Conservation (phyloP, 2,329 filamentous ascomycete genomes). For the Penicillium expansum region DNA sequence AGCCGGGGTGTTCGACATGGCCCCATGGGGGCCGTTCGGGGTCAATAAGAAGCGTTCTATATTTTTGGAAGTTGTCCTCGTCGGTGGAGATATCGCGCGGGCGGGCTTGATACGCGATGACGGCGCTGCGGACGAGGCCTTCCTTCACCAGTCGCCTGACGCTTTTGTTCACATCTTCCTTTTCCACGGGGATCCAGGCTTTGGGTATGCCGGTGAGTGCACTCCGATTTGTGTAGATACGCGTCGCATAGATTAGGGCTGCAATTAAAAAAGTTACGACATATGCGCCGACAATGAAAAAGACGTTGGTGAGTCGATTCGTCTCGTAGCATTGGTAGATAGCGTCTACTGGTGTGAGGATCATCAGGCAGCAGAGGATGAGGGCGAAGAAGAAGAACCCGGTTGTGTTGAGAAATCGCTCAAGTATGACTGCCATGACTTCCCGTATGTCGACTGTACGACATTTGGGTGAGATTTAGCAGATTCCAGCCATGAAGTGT, state of each 20-base stretch:
- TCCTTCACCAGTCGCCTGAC: constrained; percentile 74
- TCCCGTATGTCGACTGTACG: constrained; percentile 13
- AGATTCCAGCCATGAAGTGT: background rate
- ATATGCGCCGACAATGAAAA: constrained; percentile 75
- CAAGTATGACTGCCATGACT: constrained; percentile 50
- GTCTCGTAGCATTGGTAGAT: constrained; percentile 72
- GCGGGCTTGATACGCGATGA: constrained; percentile 73
- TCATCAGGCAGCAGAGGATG: constrained; percentile 68
- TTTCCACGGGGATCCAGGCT: constrained; percentile 78
- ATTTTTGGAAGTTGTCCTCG: constrained; percentile 26
- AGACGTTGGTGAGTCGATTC: constrained; percentile 71
- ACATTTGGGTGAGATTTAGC: constrained; percentile 9
- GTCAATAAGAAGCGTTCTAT: constrained; percentile 34
- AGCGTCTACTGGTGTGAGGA: constrained; percentile 76
- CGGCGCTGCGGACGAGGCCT: constrained; percentile 71
- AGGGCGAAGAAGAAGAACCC: constrained; percentile 75
- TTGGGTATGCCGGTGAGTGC: constrained; percentile 82
- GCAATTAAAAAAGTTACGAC: constrained; percentile 68
- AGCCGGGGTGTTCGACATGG: constrained; percentile 79
- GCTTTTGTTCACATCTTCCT: constrained; percentile 72
- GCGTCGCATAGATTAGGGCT: constrained; percentile 72
- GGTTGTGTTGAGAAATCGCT: constrained; percentile 76
- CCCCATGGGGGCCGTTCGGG: constrained; percentile 67
- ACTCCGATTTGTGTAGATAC: constrained; percentile 83
- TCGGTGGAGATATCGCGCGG: constrained; percentile 60